Percentiles rank a stretch among this genome's conserved stretches.
These are phyloP conservation scores for Termitomyces sp. DNA, from an alignment of 768 basidiomycete species.

Conservation along the genomic window DNA sequence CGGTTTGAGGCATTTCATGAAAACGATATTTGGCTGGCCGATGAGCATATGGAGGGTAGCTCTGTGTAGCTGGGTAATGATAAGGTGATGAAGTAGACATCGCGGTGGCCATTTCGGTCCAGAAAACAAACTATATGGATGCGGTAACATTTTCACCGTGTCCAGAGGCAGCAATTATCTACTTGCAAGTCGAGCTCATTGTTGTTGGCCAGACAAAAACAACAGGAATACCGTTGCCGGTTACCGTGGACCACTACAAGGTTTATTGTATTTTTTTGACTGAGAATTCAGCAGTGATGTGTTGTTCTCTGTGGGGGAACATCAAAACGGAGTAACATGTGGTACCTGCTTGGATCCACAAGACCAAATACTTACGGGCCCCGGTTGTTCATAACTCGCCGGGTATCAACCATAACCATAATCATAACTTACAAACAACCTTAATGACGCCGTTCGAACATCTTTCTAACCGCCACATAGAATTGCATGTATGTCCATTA, in stretches of 20 bases:
- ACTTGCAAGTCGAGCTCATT: not conserved
- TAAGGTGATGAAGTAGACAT: not conserved
- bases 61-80: not conserved
- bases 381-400: no score
- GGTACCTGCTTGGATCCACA: slow-evolving; percentile 1
- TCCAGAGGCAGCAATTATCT: not conserved
- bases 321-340: not conserved
- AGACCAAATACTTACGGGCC: not conserved
- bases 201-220: not conserved
- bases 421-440: not conserved
- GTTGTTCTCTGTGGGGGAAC: not conserved
- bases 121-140: not conserved
- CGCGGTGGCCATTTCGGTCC: not conserved
- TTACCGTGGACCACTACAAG: not conserved
- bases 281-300: not conserved
- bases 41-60: not conserved
- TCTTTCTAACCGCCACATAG: not conserved
- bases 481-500: not conserved
- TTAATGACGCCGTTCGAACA: not conserved
- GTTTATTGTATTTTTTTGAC: not conserved
- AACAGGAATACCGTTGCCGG: not conserved
- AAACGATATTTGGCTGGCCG: not conserved
- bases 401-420: not conserved
- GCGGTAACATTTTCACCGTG: not conserved
- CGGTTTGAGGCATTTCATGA: not conserved